Percentiles rank a stretch among this genome's conserved stretches.
These are phyloP conservation scores for Cystobasidiaceae sp. DNA, from an alignment of 1,284 basidiomycete species.

Conservation along the genomic window DNA sequence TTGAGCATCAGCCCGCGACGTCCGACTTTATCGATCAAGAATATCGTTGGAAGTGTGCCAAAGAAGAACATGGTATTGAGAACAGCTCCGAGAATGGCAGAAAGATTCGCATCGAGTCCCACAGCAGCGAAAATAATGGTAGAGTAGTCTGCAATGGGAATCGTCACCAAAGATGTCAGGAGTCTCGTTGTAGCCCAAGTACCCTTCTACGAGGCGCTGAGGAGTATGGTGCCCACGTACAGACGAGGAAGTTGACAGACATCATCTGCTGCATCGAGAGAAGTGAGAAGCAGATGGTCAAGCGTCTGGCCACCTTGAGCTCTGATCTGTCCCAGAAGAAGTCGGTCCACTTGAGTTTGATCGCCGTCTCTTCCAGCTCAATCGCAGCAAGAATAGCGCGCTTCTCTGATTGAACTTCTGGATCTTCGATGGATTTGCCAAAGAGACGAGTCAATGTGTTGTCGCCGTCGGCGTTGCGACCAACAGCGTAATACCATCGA, in stretches of 20 bases:
- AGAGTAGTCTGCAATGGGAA: background rate
- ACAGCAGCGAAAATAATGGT: conserved; percentile 4
- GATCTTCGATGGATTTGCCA: background rate
- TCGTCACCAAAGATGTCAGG: background rate
- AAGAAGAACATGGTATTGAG: background rate
- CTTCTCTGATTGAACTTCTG: conserved; percentile 13
- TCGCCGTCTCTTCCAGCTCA: conserved; percentile 11
- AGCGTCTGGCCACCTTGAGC: conserved; percentile 13
- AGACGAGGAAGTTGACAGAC: conserved; percentile 22
- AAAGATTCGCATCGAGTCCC: background rate
- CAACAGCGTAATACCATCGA: conserved; percentile 20
- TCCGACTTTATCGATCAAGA: conserved; percentile 18
- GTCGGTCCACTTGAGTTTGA: conserved; percentile 2
- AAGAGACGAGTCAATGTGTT: background rate
- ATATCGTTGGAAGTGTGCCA: conserved; percentile 19
- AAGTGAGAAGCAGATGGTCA: conserved; percentile 18
- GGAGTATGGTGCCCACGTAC: no score
- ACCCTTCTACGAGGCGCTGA: no score
- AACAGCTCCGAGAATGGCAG: conserved; percentile 3
- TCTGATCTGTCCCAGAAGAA: conserved; percentile 18
- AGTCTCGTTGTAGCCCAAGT: no score
- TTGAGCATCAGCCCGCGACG: conserved; percentile 21
- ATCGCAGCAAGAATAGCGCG: conserved; percentile 18
- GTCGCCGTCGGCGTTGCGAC: conserved; percentile 16
- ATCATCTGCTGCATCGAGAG: conserved; percentile 18